These are phyloP conservation scores for Nakaseomyces bracarensis DNA, from an alignment of 1,139 yeast species.

Conservation along the genomic window DNA sequence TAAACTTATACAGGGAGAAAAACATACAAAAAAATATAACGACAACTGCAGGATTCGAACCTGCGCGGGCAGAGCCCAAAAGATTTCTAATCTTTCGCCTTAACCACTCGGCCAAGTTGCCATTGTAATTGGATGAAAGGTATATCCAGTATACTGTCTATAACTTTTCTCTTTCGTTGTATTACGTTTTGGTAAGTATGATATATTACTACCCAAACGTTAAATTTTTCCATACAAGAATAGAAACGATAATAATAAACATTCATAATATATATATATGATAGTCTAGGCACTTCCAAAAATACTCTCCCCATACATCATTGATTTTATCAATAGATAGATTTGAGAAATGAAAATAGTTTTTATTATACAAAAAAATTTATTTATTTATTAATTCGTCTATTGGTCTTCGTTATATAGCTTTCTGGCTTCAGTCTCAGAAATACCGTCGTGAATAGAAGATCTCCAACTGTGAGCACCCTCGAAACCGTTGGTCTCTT, in stretches of 20 bases:
- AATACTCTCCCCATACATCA: no score
- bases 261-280: no score
- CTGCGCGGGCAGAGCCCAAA: constrained; percentile 40
- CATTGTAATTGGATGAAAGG: constrained; percentile 15
- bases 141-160: no score
- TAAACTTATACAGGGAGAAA: not conserved
- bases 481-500: constrained; percentile 67
- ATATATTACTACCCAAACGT: no score
- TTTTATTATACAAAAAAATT: not conserved
- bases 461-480: constrained; percentile 61
- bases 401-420: constrained; percentile 4
- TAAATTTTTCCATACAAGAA: no score
- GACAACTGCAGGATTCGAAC: constrained; percentile 36
- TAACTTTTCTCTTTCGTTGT: no score
- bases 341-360: no score
- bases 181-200: no score
- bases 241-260: no score
- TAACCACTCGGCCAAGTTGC: constrained; percentile 49
- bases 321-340: no score
- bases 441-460: constrained; percentile 53
- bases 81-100: constrained; percentile 49
- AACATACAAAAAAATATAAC: constrained; percentile 11
- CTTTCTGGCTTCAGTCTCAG: constrained; percentile 14
- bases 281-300: no score
- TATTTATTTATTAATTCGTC: not conserved